Percentiles rank a stretch among this genome's conserved stretches.
These are phyloP conservation scores for Trichoderma brevicompactum DNA, from an alignment of 2,329 filamentous ascomycete genomes.

Conservation along the genomic window DNA sequence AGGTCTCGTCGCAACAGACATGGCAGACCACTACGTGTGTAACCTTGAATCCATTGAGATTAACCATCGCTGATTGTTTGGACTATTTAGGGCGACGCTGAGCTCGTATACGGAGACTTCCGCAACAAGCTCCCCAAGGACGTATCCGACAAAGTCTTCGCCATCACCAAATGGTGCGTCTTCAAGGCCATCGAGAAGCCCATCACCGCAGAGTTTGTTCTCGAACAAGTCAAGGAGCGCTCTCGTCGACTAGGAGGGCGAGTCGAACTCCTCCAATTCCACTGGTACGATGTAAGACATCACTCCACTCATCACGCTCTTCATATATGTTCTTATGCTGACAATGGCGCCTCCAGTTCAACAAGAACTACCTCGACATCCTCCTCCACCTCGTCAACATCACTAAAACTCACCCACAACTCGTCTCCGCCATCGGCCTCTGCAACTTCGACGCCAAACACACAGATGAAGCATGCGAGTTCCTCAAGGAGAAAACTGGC, in stretches of 20 bases:
- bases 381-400: conserved; percentile 40
- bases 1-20: conserved; percentile 47
- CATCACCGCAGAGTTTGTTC: conserved; percentile 32
- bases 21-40: conserved; percentile 57
- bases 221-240: conserved; percentile 32
- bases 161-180: conserved; percentile 41
- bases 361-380: conserved; percentile 43
- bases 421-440: conserved; percentile 33
- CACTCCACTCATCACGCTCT: neutral
- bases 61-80: neutral
- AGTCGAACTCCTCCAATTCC: conserved; percentile 35
- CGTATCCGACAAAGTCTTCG: conserved; percentile 31
- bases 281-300: conserved; percentile 35
- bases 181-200: conserved; percentile 33
- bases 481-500: conserved; percentile 35
- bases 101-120: conserved; percentile 49
- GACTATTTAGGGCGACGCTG: conserved; percentile 46
- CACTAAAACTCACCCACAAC: conserved; percentile 41
- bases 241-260: conserved; percentile 31
- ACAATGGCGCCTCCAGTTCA: conserved; percentile 38
- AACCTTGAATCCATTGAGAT: neutral
- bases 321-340: neutral
- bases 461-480: conserved; percentile 38
- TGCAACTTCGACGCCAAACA: conserved; percentile 36
- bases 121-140: conserved; percentile 24